Evolutionary conservation across 2,329 filamentous ascomycete genomes (phyloP), one percentile per base, ranked within the genome.

Genomic region (Aspergillus bombycis): DNA sequence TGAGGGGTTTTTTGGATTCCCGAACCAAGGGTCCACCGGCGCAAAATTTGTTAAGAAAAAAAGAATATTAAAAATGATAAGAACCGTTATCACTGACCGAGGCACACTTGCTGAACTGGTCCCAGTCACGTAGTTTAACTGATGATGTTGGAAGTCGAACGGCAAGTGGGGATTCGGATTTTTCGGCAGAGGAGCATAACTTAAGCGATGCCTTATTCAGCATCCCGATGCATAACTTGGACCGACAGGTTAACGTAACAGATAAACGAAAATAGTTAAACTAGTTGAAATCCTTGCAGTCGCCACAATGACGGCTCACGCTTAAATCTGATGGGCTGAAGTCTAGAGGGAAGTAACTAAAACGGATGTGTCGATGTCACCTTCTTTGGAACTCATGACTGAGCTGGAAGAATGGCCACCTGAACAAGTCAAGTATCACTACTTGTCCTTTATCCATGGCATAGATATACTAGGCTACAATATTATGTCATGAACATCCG

Each of bases 191-290:
- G 28, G 9, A n/a, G 28, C 34, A 55, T 55, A 55, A 46, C n/a
- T 46, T 21, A 34, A n/a, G 46, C 21, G 19, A 34, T 34, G 52
- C 32, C 52, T 54, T 54, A 54, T 55, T 55, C 52, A 55, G 32
- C 32, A 55, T 41, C 4, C 11, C n/a, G 2, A 55, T 55, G 52
- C 52, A 55, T 38, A 55, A 23, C 34, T 36, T 36, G 34, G 14
- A 36, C 34, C 34, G 34, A 36, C 34, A 26, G 26, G 26, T 36
- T 43, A 43, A 43, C n/a, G 41, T 43, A 43, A 43, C 19, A 43
- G 9, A 53, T 16, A 36, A 36, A 54, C 19, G 21, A 30, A 30
- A 50, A 26, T 36, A 54, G 36, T 23, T 19, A 30, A 30, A 32
- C 46, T 32, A 50, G 46, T 30, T 50, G 46, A n/a, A 50, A 26